Percentiles rank a stretch among this genome's conserved stretches.
phyloP scores from a whole-genome alignment of 1,284 basidiomycete genomes.

The Pseudozyma pruni region DNA sequence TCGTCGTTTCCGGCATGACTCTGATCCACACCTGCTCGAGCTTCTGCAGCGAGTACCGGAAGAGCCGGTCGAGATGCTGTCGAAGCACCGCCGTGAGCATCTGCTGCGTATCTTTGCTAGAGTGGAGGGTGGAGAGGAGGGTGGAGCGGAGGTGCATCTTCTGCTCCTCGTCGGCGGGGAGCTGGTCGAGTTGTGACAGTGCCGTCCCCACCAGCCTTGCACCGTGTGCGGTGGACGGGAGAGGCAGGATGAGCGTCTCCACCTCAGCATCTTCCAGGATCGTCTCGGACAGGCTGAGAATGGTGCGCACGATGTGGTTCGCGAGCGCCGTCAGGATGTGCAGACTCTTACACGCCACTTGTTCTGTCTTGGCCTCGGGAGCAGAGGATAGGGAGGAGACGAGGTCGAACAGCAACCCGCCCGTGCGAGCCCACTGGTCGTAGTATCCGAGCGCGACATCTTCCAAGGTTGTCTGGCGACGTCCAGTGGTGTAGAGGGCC shows the following conservation, averaged over 20 bases:
- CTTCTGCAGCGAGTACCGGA: constrained; percentile 17
- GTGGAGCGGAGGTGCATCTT: constrained; percentile 14
- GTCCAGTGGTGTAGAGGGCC: background rate
- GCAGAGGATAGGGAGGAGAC: background rate
- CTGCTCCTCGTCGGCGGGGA: constrained; percentile 21
- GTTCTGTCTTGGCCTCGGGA: constrained; percentile 4
- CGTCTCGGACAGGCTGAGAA: constrained; percentile 30
- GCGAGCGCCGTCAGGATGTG: constrained; percentile 33
- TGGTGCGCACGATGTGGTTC: constrained; percentile 35
- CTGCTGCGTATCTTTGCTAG: background rate
- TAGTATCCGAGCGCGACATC: constrained; percentile 14
- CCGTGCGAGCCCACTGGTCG: constrained; percentile 27
- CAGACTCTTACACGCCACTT: constrained; percentile 20
- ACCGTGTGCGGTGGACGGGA: background rate
- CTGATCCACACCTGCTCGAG: constrained; percentile 29
- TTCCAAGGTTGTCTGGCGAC: constrained; percentile 22
- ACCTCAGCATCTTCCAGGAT: constrained; percentile 28
- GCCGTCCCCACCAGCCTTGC: constrained; percentile 19
- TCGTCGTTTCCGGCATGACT: background rate
- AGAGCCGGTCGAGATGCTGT: constrained; percentile 18
- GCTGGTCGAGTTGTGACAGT: constrained; percentile 23
- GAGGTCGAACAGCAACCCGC: constrained; percentile 18
- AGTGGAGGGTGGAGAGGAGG: constrained; percentile 11
- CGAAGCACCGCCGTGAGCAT: constrained; percentile 4
- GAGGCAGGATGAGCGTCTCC: constrained; percentile 11